Evolutionary conservation across 805 yeast species (phyloP).

Genomic region (Hanseniaspora thailandica): DNA sequence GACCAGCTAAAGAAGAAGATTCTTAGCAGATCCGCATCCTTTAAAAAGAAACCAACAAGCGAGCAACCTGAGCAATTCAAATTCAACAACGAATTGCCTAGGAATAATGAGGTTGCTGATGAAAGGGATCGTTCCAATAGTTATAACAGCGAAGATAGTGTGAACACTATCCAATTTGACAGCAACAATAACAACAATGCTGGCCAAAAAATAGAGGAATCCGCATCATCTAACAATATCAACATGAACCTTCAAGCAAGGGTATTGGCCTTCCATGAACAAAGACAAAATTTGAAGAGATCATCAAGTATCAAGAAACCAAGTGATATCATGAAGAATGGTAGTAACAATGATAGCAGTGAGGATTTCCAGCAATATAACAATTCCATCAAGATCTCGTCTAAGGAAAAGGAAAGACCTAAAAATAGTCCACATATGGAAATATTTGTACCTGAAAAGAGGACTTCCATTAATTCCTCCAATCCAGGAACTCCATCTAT

Average conservation of each 20-base stretch:
- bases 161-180: not conserved
- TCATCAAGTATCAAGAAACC: conserved; percentile 21
- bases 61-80: not conserved
- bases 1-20: conserved; percentile 7
- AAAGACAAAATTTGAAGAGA: conserved; percentile 37
- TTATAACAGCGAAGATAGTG: not conserved
- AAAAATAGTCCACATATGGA: not conserved
- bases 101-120: not conserved
- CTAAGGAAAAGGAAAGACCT: not conserved
- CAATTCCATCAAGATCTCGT: not conserved
- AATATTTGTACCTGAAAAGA: not conserved
- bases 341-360: not conserved
- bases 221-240: conserved; percentile 30
- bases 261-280: conserved; percentile 74
- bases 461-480: not conserved
- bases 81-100: not conserved
- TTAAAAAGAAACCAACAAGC: conserved; percentile 1
- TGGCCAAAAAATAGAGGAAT: conserved; percentile 12
- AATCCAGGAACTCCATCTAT: conserved; percentile 10
- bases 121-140: not conserved
- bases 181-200: not conserved
- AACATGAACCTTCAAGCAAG: conserved; percentile 78
- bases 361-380: not conserved
- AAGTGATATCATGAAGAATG: conserved; percentile 18
- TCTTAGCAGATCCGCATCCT: conserved; percentile 7